Percentiles rank a stretch among this genome's conserved stretches.
Conservation (phyloP, 805 yeast genomes). For the Candida arabinofermentans region DNA sequence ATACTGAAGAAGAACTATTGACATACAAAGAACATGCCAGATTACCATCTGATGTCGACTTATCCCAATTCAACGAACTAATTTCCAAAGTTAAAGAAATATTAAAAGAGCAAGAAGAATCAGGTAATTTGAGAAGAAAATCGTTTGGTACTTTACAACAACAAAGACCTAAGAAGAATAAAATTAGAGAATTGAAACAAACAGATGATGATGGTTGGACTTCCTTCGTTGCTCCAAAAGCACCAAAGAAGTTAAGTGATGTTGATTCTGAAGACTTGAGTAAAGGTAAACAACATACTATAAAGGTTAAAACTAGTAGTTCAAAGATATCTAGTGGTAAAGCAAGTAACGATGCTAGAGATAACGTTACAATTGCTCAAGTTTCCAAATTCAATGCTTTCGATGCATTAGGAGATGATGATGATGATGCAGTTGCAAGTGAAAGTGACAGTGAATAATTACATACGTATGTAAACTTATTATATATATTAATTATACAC, state of each 20-base stretch:
- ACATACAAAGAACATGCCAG: slow-evolving; percentile 53
- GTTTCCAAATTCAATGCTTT: slow-evolving; percentile 72
- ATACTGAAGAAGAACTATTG: slow-evolving; percentile 68
- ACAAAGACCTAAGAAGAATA: slow-evolving; percentile 46
- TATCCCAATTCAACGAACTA: slow-evolving; percentile 59
- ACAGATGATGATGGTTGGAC: slow-evolving; percentile 86
- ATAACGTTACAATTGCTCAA: slow-evolving; percentile 63
- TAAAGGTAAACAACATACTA: slow-evolving; percentile 41
- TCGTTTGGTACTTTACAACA: slow-evolving; percentile 54
- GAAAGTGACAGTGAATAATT: slow-evolving; percentile 26
- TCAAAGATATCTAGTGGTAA: slow-evolving; percentile 71
- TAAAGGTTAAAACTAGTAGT: slow-evolving; percentile 65
- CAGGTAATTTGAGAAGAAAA: slow-evolving; percentile 52
- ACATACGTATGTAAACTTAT: no score
- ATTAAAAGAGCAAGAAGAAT: slow-evolving; percentile 29
- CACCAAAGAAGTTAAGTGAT: slow-evolving; percentile 40
- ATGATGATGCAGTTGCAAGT: slow-evolving; percentile 39
- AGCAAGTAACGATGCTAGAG: slow-evolving; percentile 63
- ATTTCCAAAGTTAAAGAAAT: slow-evolving; percentile 59
- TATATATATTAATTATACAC: no score
- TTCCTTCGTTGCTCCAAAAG: slow-evolving; percentile 47
- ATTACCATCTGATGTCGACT: slow-evolving; percentile 59
- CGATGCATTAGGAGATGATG: slow-evolving; percentile 65
- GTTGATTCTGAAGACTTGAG: slow-evolving; percentile 44
- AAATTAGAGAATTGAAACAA: slow-evolving; percentile 42